Evolutionary conservation across 257 asterid genomes (phyloP).

Genomic region (Solanum lycopersicoides): DNA sequence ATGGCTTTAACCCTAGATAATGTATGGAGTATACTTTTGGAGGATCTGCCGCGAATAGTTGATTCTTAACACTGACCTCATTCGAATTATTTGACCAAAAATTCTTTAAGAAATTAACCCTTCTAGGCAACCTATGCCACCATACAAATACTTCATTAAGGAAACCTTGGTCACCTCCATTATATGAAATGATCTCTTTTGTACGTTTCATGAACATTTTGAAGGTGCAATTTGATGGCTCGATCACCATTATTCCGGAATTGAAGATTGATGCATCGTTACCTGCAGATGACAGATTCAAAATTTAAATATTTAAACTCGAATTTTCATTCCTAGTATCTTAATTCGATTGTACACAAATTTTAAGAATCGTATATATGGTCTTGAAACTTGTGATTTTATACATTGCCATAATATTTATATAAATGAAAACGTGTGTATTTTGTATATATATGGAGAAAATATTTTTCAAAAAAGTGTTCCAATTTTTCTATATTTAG

Average conservation of each 20-base stretch:
- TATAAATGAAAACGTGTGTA: background rate
- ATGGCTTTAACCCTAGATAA: slow-evolving; percentile 26
- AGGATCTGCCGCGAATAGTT: slow-evolving; percentile 25
- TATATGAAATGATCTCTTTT: slow-evolving; percentile 18
- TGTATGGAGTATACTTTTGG: slow-evolving; percentile 21
- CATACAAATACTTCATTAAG: slow-evolving; percentile 25
- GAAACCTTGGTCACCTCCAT: slow-evolving; percentile 33
- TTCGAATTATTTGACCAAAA: slow-evolving; percentile 22
- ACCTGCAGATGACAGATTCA: slow-evolving; percentile 6
- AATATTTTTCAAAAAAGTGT: background rate
- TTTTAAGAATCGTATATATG: background rate
- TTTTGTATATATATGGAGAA: no score
- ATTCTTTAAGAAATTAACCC: slow-evolving; percentile 24
- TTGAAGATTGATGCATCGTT: slow-evolving; percentile 22
- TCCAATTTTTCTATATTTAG: background rate
- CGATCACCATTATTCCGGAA: slow-evolving; percentile 33
- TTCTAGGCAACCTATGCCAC: slow-evolving; percentile 33
- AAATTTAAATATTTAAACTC: background rate
- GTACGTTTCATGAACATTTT: slow-evolving; percentile 16
- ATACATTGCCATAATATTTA: background rate
- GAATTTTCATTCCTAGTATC: background rate
- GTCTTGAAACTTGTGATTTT: background rate
- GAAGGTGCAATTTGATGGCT: slow-evolving; percentile 36
- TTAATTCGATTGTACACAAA: background rate
- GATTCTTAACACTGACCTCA: slow-evolving; percentile 15